Evolutionary conservation across 2,329 filamentous ascomycete genomes (phyloP).

Genomic region (Diaporthe amygdali): DNA sequence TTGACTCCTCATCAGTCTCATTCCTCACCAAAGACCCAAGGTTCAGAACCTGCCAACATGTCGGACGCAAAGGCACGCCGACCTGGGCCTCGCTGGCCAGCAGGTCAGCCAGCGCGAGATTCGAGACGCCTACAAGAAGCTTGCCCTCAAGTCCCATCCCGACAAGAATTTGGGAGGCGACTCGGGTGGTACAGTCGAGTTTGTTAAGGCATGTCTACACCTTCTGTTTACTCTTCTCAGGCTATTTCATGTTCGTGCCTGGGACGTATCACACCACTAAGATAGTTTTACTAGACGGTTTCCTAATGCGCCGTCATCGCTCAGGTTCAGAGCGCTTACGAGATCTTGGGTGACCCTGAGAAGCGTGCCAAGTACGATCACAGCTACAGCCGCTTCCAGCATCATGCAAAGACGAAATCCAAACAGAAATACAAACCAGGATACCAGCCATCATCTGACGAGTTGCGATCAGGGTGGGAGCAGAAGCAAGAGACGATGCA

Average conservation of each 20-base stretch:
- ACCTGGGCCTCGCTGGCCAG: background rate
- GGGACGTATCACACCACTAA: background rate
- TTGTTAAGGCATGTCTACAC: background rate
- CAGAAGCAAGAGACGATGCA: no score
- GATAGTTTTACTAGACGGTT: background rate
- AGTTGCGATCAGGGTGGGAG: background rate
- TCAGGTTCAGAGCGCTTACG: background rate
- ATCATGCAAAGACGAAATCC: background rate
- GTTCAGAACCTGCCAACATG: background rate
- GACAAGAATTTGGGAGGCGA: background rate
- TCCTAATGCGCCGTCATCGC: background rate
- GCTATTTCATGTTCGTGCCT: background rate
- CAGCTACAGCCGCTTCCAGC: background rate
- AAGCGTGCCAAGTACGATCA: background rate
- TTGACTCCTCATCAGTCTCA: background rate
- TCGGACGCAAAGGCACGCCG: background rate
- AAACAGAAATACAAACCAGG: background rate
- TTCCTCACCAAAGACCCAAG: background rate
- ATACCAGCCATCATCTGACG: background rate
- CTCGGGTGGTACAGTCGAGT: background rate
- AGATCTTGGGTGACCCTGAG: background rate
- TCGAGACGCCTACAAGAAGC: background rate
- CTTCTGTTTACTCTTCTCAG: background rate
- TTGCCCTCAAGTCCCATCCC: background rate
- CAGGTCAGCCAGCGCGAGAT: background rate